Base-by-base conservation (phyloP, 345 rosid genomes). In the Cardamine chenopodiifolia region DNA sequence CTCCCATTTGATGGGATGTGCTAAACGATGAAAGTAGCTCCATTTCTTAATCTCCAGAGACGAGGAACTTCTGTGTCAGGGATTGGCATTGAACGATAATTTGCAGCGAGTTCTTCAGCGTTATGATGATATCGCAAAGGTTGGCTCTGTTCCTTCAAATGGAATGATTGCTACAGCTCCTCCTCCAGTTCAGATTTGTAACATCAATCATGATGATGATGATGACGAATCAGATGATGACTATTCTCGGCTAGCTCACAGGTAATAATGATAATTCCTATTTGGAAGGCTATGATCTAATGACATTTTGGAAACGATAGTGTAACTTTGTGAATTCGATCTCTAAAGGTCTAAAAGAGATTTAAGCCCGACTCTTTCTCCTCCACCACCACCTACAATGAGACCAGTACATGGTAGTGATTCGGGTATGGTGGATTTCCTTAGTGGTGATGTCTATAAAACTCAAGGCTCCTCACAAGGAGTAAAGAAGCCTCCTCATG, bases 151-250 rank as follows among this genome's bases (percentile, higher is more conserved):
- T 59, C 50, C 73, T 59, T 86, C 85, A 1, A 88, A 92, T 58
- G 96, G 50, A 66, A 47, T 39, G 40, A 14, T 42, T 53, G 20
- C 54, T 19, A 82, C 79, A 29, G 76, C 93, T 32, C 78, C 66
- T 72, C 66, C 84, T 70, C 89, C 89, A 7, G 72, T 80, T 75
- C 83, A 84, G 53, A 79, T 62, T 70, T 79, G 81, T 28, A 81
- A 71, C 82, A 26, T 35, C 25, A 62, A 62, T 70, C 71, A 76
- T 63, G 88, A 84, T 54, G 65, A 47, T 29, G 93, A 85, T 13
- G 90, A 88, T 67, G 96, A 90, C 52, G 97, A 88, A 49, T 86
- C 85, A 2, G 98, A 92, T 66, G 97, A 91, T 79, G 97, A 88
- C 47, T 84, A 87, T 82, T 57, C 83, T 62, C 93, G 86, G 86